These are phyloP conservation scores for Aegilops umbellulata DNA, from an alignment of 176 grass and related monocot genomes.

Conservation along the genomic window DNA sequence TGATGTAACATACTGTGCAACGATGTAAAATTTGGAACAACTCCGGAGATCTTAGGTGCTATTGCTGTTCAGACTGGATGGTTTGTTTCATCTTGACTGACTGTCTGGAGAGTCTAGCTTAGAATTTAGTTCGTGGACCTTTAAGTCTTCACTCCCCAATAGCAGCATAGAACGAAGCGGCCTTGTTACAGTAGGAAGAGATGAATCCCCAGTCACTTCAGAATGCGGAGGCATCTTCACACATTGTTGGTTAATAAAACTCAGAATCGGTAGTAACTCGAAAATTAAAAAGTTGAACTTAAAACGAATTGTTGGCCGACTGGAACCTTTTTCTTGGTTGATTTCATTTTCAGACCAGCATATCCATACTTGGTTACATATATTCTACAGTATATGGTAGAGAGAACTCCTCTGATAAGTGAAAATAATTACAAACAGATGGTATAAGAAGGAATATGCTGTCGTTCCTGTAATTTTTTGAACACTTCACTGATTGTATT, in stretches of 20 bases:
- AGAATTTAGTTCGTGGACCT: neutral
- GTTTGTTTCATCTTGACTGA: neutral
- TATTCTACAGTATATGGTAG: neutral
- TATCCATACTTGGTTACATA: neutral
- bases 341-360: neutral
- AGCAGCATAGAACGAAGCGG: neutral
- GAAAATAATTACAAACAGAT: neutral
- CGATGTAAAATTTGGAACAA: neutral
- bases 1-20: neutral
- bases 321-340: neutral
- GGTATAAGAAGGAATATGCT: neutral
- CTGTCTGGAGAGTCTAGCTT: neutral
- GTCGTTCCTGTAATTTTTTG: neutral
- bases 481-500: neutral
- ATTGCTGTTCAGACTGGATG: neutral
- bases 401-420: neutral
- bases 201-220: neutral
- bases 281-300: conserved; percentile 1
- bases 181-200: neutral
- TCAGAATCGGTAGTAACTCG: neutral
- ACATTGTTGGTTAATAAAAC: neutral
- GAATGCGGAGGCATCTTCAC: neutral
- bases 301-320: neutral
- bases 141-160: neutral
- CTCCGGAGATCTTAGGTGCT: neutral